phyloP scores from a whole-genome alignment of 1,139 yeast species.

The Candida sanyaensis region DNA sequence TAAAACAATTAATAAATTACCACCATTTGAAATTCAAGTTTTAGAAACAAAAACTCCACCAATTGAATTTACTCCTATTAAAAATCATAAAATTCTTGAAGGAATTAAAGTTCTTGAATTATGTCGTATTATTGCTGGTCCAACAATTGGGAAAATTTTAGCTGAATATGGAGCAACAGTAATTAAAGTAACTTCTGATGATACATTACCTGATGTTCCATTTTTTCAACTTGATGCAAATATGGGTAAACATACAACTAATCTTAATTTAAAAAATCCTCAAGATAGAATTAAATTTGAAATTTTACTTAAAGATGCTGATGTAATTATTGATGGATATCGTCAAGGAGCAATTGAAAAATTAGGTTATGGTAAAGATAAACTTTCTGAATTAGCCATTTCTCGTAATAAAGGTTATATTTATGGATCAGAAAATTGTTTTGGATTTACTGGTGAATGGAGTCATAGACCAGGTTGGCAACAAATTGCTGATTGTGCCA shows the following conservation, averaged over 20 bases:
- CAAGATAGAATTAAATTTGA: conserved; percentile 25
- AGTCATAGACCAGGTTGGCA: conserved; percentile 35
- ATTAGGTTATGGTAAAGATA: conserved; percentile 28
- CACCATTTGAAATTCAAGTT: conserved; percentile 23
- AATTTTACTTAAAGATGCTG: conserved; percentile 26
- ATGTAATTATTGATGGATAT: conserved; percentile 31
- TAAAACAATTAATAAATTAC: conserved; percentile 19
- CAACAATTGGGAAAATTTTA: conserved; percentile 28
- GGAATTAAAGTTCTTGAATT: conserved; percentile 33
- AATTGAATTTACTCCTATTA: conserved; percentile 19
- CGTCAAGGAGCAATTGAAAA: conserved; percentile 28
- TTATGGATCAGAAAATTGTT: conserved; percentile 33
- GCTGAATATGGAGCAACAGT: conserved; percentile 36
- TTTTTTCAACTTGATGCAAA: conserved; percentile 33
- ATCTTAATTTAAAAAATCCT: conserved; percentile 25
- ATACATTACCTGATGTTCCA: conserved; percentile 29
- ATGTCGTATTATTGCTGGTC: conserved; percentile 35
- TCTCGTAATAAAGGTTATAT: conserved; percentile 30
- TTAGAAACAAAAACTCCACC: conserved; percentile 25
- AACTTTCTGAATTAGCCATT: conserved; percentile 22
- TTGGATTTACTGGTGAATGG: conserved; percentile 33
- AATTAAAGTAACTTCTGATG: conserved; percentile 27
- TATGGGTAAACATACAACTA: conserved; percentile 32
- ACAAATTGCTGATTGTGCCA: conserved; percentile 34
- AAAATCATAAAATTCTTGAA: conserved; percentile 19